Evolutionary conservation across 805 yeast species (phyloP).

Genomic region (Spathaspora passalidarum): DNA sequence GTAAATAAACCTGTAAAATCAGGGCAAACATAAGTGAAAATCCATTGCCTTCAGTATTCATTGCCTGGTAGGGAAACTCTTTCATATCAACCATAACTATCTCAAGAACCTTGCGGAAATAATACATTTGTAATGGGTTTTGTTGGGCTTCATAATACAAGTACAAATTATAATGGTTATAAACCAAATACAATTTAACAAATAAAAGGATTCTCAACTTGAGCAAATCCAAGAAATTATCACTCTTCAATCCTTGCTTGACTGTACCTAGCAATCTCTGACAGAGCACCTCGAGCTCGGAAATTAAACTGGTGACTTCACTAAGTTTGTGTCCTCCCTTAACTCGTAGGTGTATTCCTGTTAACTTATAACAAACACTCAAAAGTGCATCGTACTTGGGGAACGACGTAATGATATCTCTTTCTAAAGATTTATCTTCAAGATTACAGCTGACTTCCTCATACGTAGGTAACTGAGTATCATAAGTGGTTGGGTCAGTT

Average conservation of each 20-base stretch:
- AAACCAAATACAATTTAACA: slow-evolving; percentile 3
- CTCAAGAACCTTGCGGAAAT: background rate
- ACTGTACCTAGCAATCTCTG: slow-evolving; percentile 1
- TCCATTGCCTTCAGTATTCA: background rate
- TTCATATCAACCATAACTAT: background rate
- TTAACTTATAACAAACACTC: slow-evolving; percentile 1
- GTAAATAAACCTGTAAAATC: background rate
- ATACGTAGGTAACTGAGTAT: slow-evolving; percentile 45
- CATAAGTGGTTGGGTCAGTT: slow-evolving; percentile 38
- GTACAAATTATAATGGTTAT: slow-evolving; percentile 1
- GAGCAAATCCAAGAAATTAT: background rate
- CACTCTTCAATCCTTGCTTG: background rate
- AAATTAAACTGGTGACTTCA: background rate
- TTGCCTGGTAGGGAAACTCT: background rate
- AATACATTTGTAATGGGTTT: background rate
- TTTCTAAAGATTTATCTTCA: slow-evolving; percentile 8
- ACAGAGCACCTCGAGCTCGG: slow-evolving; percentile 2
- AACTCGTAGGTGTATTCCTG: slow-evolving; percentile 1
- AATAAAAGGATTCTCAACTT: background rate
- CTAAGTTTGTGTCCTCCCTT: slow-evolving; percentile 2
- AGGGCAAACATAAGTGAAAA: background rate
- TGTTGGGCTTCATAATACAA: slow-evolving; percentile 2
- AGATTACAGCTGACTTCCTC: slow-evolving; percentile 9
- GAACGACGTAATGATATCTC: slow-evolving; percentile 4
- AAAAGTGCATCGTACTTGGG: background rate